phyloP scores from a whole-genome alignment of 2,329 filamentous ascomycete species.

The Lachnellula willkommii region DNA sequence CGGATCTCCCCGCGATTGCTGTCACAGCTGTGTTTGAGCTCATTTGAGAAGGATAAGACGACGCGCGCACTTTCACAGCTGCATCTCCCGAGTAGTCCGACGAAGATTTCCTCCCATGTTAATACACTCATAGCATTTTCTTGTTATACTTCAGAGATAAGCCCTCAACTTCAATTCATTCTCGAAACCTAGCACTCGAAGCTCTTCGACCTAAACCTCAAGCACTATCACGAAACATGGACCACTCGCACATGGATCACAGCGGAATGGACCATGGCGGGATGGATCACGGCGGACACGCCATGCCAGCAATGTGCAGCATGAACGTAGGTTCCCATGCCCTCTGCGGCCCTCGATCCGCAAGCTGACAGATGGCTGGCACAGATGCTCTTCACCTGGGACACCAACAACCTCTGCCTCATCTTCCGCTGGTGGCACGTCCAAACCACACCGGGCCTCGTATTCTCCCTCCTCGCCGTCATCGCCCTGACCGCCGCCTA shows the following conservation, averaged over 20 bases:
- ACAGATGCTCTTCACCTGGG: constrained; percentile 98
- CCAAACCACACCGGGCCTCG: constrained; percentile 63
- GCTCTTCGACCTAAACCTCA: constrained; percentile 13
- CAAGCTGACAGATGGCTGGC: not conserved
- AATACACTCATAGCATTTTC: not conserved
- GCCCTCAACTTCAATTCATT: not conserved
- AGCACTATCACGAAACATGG: constrained; percentile 31
- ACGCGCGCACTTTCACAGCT: not conserved
- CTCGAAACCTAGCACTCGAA: not conserved
- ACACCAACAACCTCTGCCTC: constrained; percentile 89
- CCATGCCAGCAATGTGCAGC: constrained; percentile 59
- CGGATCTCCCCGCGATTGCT: not conserved
- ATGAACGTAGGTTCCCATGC: constrained; percentile 69
- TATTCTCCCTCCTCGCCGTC: constrained; percentile 78
- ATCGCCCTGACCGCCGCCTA: constrained; percentile 85
- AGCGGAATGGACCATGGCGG: constrained; percentile 52
- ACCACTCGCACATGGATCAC: constrained; percentile 44
- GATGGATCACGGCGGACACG: constrained; percentile 45
- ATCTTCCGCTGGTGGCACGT: constrained; percentile 91
- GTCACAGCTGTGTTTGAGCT: constrained; percentile 9
- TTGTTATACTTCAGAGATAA: not conserved
- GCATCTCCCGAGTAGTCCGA: not conserved
- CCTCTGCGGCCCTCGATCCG: not conserved
- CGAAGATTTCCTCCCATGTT: not conserved
- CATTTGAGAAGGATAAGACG: constrained; percentile 7